phyloP scores from a whole-genome alignment of 805 yeast genomes.

The Lipomyces lipofer region DNA sequence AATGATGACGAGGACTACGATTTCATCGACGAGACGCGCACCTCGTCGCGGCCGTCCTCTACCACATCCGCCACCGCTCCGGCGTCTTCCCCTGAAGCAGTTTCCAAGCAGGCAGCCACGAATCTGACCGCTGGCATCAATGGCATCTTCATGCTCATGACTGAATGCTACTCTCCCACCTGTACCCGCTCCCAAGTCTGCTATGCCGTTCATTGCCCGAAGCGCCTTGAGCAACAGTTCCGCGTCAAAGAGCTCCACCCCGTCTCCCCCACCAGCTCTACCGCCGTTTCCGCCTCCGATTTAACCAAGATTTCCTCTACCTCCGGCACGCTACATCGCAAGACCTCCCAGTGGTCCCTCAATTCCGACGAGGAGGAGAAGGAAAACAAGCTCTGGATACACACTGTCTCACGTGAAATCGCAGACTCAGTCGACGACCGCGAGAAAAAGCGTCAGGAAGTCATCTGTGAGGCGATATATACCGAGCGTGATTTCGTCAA shows the following conservation, averaged over 20 bases:
- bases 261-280: slow-evolving; percentile 2
- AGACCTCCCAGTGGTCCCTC: slow-evolving; percentile 18
- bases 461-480: slow-evolving; percentile 87
- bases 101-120: slow-evolving; percentile 23
- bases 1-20: slow-evolving; percentile 12
- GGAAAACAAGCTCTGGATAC: slow-evolving; percentile 87
- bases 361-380: slow-evolving; percentile 63
- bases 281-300: slow-evolving; percentile 10
- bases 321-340: slow-evolving; percentile 42
- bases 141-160: slow-evolving; percentile 89
- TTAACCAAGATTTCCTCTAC: slow-evolving; percentile 49
- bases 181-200: slow-evolving; percentile 86
- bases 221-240: slow-evolving; percentile 93
- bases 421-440: slow-evolving; percentile 75
- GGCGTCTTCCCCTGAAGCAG: slow-evolving; percentile 5
- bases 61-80: slow-evolving; percentile 7
- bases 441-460: slow-evolving; percentile 91
- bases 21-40: neutral
- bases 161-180: slow-evolving; percentile 96
- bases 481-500: slow-evolving; percentile 95
- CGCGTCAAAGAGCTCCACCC: slow-evolving; percentile 54
- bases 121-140: slow-evolving; percentile 43
- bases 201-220: slow-evolving; percentile 94
- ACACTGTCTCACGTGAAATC: slow-evolving; percentile 78
- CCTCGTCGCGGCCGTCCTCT: slow-evolving; percentile 4